Evolutionary conservation across 2,329 filamentous ascomycete species (phyloP), one percentile per base, ranked within the genome.

Genomic region (Alternaria brassicae): DNA sequence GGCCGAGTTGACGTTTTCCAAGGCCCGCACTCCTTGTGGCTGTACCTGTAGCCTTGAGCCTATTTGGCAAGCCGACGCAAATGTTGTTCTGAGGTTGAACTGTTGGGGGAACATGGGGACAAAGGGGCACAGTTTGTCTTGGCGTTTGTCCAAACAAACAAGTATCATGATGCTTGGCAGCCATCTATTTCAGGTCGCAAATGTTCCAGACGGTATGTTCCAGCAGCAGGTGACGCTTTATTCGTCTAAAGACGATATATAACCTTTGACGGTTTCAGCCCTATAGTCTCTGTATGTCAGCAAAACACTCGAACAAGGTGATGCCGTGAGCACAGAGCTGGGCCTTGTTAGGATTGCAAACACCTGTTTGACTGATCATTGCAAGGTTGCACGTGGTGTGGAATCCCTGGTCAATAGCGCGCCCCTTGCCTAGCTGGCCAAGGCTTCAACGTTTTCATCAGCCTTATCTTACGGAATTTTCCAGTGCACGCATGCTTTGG

Each of bases 301-400:
- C 44, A 23, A 34, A 1, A 3, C n/a, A 9, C 19, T 48, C 44
- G 19, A 48, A 34, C 30, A 30, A 2, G 15, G 13, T n/a, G 30
- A 48, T 48, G 1, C 5, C 44, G 44, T 48, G 36, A 48, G 44
- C 44, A 36, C n/a, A 15, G 30, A 23, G 44, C 36, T 36, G 44
- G 30, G 30, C 30, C 19, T 48, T 36, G 5, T 8, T 5, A 13
- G 36, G 13, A 25, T 28, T 34, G 51, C 41, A 47, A 53, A 54
- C 51, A 30, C 40, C 40, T 54, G 51, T 54, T 54, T 41, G 51
- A n/a, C 40, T 17, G 51, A 37, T 51, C 23, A 10, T 4, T 36
- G 12, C n/a, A n/a, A n/a, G n/a, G 19, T 27, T 28, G 10, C 25
- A 30, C 49, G 25, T 42, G 49, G 12, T n/a, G 36, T 28, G 36